These are phyloP conservation scores for Hemisphaericaspora xylofermentans DNA, from an alignment of 1,139 yeast genomes.

Conservation along the genomic window DNA sequence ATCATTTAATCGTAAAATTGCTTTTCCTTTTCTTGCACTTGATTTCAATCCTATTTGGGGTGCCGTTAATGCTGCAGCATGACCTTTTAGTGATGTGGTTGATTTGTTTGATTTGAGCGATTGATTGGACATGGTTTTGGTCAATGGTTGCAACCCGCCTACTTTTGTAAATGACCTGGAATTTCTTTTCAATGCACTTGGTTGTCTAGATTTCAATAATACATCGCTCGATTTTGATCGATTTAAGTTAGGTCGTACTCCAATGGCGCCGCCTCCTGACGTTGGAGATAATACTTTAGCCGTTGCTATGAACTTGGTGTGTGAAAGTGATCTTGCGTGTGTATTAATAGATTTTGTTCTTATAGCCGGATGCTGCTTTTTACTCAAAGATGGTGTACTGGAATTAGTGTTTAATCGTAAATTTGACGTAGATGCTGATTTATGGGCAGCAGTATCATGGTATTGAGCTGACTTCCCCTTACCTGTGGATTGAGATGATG, in stretches of 20 bases:
- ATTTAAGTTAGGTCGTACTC: constrained; percentile 32
- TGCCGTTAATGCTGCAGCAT: constrained; percentile 15
- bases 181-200: constrained; percentile 31
- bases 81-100: constrained; percentile 36
- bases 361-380: constrained; percentile 7
- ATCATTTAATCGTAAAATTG: constrained; percentile 40
- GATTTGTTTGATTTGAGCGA: constrained; percentile 34
- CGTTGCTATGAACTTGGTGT: constrained; percentile 22
- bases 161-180: constrained; percentile 40
- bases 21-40: constrained; percentile 40
- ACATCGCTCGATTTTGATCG: constrained; percentile 48
- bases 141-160: constrained; percentile 39
- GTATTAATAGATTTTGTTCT: constrained; percentile 6
- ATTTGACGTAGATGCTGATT: constrained; percentile 12
- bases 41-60: constrained; percentile 34
- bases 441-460: neutral
- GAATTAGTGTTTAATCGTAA: constrained; percentile 9
- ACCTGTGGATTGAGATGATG: constrained; percentile 7
- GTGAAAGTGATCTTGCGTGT: constrained; percentile 35
- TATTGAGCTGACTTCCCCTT: constrained; percentile 5
- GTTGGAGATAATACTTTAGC: constrained; percentile 19
- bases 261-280: constrained; percentile 5
- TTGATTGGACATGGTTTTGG: constrained; percentile 36
- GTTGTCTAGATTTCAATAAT: constrained; percentile 24
- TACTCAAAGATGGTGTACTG: constrained; percentile 6